A percentile compares a stretch with the other conserved stretches of the same genome.
Conservation (phyloP, 2,329 filamentous ascomycete species). For the Calonectria pteridis region DNA sequence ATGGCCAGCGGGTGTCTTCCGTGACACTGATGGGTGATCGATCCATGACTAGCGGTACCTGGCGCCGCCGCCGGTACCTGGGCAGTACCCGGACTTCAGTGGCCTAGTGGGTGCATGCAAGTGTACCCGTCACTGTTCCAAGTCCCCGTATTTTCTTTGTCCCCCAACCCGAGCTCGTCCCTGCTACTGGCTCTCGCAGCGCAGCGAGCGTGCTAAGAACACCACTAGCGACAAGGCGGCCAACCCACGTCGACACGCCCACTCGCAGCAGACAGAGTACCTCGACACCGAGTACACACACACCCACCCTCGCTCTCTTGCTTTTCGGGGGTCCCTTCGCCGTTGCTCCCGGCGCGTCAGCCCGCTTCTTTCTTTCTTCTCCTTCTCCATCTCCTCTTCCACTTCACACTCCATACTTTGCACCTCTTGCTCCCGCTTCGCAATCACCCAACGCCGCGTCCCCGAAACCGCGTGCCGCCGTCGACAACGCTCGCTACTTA, state of each 20-base stretch:
- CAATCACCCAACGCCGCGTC: slow-evolving; percentile 22
- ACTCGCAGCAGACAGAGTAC: slow-evolving; percentile 9
- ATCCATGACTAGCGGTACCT: slow-evolving; percentile 28
- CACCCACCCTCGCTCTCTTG: slow-evolving; percentile 35
- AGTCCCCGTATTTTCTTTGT: slow-evolving; percentile 21
- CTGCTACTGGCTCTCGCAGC: slow-evolving; percentile 16
- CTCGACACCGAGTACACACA: slow-evolving; percentile 17
- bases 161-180: slow-evolving; percentile 3
- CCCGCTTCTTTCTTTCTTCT: slow-evolving; percentile 37
- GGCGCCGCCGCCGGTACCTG: slow-evolving; percentile 13
- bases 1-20: slow-evolving; percentile 18
- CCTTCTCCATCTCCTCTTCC: slow-evolving; percentile 33
- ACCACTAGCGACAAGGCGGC: slow-evolving; percentile 11
- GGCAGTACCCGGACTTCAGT: background rate
- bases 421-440: slow-evolving; percentile 8
- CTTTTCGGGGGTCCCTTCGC: slow-evolving; percentile 44
- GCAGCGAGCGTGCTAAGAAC: slow-evolving; percentile 21
- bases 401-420: slow-evolving; percentile 25
- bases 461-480: slow-evolving; percentile 15
- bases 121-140: background rate
- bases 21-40: slow-evolving; percentile 25
- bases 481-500: slow-evolving; percentile 4
- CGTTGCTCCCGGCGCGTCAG: slow-evolving; percentile 47
- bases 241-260: slow-evolving; percentile 18
- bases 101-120: too few relatives aligned